Evolutionary conservation across 495 filamentous ascomycete species (phyloP), one percentile per base, ranked within the genome.

Genomic region (Penicillium ochrochloron): DNA sequence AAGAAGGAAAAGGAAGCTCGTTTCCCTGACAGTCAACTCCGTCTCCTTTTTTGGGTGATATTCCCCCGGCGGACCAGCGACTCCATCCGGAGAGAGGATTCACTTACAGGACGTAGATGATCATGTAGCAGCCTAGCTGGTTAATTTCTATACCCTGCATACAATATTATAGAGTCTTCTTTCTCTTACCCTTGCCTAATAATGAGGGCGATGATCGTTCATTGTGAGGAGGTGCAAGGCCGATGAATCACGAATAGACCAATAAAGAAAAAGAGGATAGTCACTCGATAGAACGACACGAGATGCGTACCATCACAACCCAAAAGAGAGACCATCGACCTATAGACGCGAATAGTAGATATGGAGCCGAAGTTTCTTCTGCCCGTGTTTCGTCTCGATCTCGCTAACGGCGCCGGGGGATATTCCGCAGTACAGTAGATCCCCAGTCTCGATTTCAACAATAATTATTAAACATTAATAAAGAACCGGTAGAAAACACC

Each of bases 1-100:
- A 63, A 37, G 61, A 61, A 54, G 19, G 53, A 63, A 71, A 63
- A 65, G 66, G 71, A 73, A 69, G 68, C 68, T 68, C 57, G 64
- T 59, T 66, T 35, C 52, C 52, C 59, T 56, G 37, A 59, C 25
- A 48, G 33, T 56, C 37, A 37, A 29, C 33, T 12, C 12, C 51
- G 46, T 29, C 48, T 59, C 46, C 50, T 61, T 39, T 62, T 63
- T 56, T 37, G 39, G 48, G 25, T 52, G 29, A 19, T 61, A 54
- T 14, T 27, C 25, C 25, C 35, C 62, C 51, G 57, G 44, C 42
- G 58, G 31, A 60, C 27, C 44, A 42, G 21, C 37, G 29, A 5
- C 48, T 7, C 48, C 48, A 25, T 37, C 33, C 64, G 52, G 21
- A 31, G 17, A 15, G 33, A 33, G 41, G 3, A 25, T 25, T 12